Conservation (phyloP, 169 alveolate species). For the Eimeria brunetti region DNA sequence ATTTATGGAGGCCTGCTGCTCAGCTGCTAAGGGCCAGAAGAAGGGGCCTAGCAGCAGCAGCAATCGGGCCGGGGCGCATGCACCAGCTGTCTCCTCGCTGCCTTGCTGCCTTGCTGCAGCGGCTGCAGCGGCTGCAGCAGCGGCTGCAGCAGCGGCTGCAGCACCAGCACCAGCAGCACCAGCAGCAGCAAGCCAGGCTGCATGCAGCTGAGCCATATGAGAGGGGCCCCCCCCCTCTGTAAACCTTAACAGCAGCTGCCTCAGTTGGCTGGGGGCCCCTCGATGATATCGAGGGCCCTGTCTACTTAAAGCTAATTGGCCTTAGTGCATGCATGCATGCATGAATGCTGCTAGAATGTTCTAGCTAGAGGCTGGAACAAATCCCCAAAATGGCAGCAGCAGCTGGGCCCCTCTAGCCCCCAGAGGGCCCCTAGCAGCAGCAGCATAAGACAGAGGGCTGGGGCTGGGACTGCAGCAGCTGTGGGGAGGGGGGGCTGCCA, state of each 20-base stretch:
- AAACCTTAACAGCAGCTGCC: background rate
- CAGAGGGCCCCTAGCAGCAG: background rate
- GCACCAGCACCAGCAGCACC: background rate
- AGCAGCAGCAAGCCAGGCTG: background rate
- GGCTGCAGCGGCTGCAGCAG: too few species aligned
- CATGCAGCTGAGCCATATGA: background rate
- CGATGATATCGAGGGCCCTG: too few species aligned
- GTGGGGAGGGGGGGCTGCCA: background rate
- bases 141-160: background rate
- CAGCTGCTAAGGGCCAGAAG: too few species aligned
- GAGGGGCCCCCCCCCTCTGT: background rate
- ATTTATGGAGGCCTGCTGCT: too few species aligned
- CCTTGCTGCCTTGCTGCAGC: too few species aligned
- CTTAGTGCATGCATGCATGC: too few species aligned
- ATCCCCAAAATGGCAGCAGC: too few species aligned
- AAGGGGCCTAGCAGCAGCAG: background rate
- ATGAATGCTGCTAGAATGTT: too few species aligned
- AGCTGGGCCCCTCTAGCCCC: background rate
- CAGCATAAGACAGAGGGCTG: background rate
- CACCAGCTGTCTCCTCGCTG: background rate
- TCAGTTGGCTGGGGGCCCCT: background rate
- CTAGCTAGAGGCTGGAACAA: too few species aligned
- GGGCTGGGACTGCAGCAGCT: background rate
- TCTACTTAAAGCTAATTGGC: too few species aligned
- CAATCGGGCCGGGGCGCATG: background rate